Percentiles rank a stretch among this genome's conserved stretches.
phyloP scores from a whole-genome alignment of 73 alveolate genomes.

The Durusdinium trenchii region DNA sequence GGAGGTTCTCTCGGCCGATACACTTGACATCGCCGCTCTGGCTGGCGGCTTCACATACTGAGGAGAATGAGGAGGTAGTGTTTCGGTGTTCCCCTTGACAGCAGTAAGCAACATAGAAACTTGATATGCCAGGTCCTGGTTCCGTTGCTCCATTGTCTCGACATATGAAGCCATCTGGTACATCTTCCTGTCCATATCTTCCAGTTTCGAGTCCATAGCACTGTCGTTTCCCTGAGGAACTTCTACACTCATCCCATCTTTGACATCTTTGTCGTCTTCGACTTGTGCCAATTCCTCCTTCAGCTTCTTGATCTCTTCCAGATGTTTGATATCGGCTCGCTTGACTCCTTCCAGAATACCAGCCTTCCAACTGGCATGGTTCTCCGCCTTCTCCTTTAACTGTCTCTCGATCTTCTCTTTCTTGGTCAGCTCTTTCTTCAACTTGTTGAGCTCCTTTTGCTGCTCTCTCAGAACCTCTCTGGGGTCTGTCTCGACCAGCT shows the following conservation, averaged over 20 bases:
- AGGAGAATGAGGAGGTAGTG: no score
- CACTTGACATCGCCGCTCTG: no score
- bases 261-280: not conserved
- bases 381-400: not conserved
- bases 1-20: no score
- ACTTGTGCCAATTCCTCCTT: not conserved
- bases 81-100: no score
- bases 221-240: not conserved
- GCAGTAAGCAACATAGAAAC: no score
- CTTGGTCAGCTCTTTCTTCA: not conserved
- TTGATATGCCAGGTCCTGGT: no score
- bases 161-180: no score
- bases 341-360: not conserved
- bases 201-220: not conserved
- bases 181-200: not conserved
- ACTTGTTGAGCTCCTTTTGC: not conserved
- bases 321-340: not conserved
- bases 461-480: not conserved
- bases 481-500: not conserved
- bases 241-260: not conserved
- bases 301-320: not conserved
- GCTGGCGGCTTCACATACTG: no score
- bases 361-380: not conserved
- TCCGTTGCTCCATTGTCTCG: no score
- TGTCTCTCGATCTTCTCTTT: no score